A percentile compares a stretch with the other conserved stretches of the same genome.
These are phyloP conservation scores for Helianthus tuberosus DNA, from an alignment of 129 eudicot species.

Conservation along the genomic window DNA sequence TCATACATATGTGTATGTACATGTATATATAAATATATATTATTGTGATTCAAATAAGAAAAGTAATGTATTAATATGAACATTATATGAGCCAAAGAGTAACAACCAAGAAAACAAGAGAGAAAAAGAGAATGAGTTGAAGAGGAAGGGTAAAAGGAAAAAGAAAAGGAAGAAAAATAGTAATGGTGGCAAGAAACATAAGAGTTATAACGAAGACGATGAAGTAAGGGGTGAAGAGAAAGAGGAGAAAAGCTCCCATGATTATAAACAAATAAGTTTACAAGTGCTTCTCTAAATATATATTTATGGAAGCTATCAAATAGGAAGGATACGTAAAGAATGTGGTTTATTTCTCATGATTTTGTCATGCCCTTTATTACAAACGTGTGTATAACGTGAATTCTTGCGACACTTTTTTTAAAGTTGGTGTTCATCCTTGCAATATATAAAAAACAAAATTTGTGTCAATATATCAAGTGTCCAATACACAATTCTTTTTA, in stretches of 20 bases:
- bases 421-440: not conserved
- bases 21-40: too few relatives aligned
- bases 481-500: not conserved
- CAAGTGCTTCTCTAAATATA: not conserved
- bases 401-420: not conserved
- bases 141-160: not conserved
- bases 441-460: not conserved
- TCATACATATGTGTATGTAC: too few relatives aligned
- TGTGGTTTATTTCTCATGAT: not conserved
- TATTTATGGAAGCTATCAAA: not conserved
- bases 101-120: not conserved
- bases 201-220: not conserved
- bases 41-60: not conserved
- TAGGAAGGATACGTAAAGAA: not conserved
- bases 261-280: not conserved
- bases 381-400: not conserved
- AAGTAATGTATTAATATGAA: not conserved
- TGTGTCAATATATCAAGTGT: not conserved
- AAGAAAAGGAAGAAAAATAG: not conserved
- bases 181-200: not conserved
- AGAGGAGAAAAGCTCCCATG: slow-evolving; percentile 2
- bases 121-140: not conserved
- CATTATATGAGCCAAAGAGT: not conserved
- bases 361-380: not conserved
- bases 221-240: not conserved